These are phyloP conservation scores for Tolypocladium endophyticum DNA, from an alignment of 2,329 filamentous ascomycete genomes.

Conservation along the genomic window DNA sequence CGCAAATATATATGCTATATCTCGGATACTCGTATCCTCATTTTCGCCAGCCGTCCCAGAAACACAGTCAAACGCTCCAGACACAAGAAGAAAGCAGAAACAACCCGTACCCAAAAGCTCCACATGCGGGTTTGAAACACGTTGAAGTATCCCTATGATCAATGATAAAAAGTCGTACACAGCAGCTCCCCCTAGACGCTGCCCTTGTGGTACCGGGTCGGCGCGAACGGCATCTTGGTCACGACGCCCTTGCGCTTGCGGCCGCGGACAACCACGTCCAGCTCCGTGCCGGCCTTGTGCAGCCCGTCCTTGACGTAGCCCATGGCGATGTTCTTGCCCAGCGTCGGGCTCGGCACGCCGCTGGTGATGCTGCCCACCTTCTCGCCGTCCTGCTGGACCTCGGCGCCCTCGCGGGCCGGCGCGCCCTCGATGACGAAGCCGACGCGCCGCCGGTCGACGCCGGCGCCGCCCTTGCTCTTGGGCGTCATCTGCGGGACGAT, in stretches of 20 bases:
- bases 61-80: not conserved
- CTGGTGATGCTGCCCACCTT: constrained; percentile 76
- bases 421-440: constrained; percentile 77
- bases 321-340: constrained; percentile 93
- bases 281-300: constrained; percentile 76
- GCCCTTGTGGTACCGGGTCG: constrained; percentile 56
- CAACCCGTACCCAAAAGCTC: not conserved
- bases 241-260: constrained; percentile 66
- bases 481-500: constrained; percentile 69
- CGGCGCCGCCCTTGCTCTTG: constrained; percentile 59
- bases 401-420: constrained; percentile 79
- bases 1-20: not conserved
- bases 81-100: not conserved
- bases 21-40: not conserved
- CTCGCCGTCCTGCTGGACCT: constrained; percentile 58
- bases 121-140: constrained; percentile 5
- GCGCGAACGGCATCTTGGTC: constrained; percentile 81
- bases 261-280: constrained; percentile 68
- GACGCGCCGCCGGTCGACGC: constrained; percentile 62
- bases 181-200: not conserved
- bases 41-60: not conserved
- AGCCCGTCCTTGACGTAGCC: constrained; percentile 73
- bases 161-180: constrained; percentile 9
- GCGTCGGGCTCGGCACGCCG: constrained; percentile 76
- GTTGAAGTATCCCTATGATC: constrained; percentile 8